These are phyloP conservation scores for Amphichorda felina DNA, from an alignment of 2,329 filamentous ascomycete genomes.

Conservation along the genomic window DNA sequence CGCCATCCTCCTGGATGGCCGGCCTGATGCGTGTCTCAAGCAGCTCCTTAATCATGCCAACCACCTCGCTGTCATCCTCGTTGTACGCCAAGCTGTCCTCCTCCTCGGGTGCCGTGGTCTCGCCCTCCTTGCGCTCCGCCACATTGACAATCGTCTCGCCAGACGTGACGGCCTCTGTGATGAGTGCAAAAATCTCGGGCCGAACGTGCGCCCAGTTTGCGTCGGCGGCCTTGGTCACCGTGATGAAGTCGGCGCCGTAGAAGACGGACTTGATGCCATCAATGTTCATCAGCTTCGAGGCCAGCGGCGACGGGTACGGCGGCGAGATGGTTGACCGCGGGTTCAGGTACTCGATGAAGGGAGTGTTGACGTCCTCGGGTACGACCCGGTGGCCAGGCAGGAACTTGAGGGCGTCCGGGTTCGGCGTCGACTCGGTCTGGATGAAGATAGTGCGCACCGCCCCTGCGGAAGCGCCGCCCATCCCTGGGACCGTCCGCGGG, in stretches of 20 bases:
- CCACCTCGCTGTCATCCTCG: constrained; percentile 85
- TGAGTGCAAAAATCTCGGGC: constrained; percentile 88
- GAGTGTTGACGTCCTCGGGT: constrained; percentile 54
- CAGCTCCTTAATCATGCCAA: constrained; percentile 97
- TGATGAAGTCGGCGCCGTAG: constrained; percentile 93
- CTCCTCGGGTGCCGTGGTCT: constrained; percentile 22
- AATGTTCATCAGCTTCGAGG: constrained; percentile 80
- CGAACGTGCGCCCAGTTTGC: constrained; percentile 92
- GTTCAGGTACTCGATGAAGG: constrained; percentile 85
- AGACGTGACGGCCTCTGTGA: constrained; percentile 81
- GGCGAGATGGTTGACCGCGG: constrained; percentile 81
- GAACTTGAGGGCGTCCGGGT: constrained; percentile 94
- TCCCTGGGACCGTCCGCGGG: constrained; percentile 1
- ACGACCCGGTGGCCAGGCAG: constrained; percentile 81
- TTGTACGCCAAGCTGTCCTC: constrained; percentile 70
- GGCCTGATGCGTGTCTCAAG: constrained; percentile 90
- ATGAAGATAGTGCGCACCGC: constrained; percentile 79
- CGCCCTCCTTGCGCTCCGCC: constrained; percentile 46
- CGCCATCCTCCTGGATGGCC: constrained; percentile 93
- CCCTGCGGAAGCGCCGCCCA: constrained; percentile 10
- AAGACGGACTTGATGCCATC: constrained; percentile 94
- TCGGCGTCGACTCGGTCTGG: constrained; percentile 90
- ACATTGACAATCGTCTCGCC: constrained; percentile 73
- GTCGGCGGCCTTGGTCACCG: constrained; percentile 79
- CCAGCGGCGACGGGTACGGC: constrained; percentile 82